Percentiles rank a stretch among this genome's conserved stretches.
phyloP scores from a whole-genome alignment of 2,329 filamentous ascomycete genomes.

The Alternaria arborescens region DNA sequence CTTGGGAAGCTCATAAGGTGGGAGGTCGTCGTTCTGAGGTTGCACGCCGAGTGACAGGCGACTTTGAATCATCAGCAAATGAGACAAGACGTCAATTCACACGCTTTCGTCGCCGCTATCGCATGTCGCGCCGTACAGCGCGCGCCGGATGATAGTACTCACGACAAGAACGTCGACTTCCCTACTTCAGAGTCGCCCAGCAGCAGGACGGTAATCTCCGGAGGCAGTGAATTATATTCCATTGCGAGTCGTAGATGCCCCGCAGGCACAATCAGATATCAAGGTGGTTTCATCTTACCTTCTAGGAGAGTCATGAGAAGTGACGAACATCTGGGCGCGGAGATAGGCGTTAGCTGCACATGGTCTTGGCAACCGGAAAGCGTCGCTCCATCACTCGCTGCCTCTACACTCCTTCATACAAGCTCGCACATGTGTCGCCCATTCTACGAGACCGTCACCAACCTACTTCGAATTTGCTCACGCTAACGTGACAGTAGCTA shows the following conservation, averaged over 20 bases:
- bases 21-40: slow-evolving; percentile 36
- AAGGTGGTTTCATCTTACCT: slow-evolving; percentile 26
- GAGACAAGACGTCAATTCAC: background rate
- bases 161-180: slow-evolving; percentile 71
- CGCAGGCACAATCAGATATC: slow-evolving; percentile 5
- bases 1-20: slow-evolving; percentile 50
- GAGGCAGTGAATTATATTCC: slow-evolving; percentile 30
- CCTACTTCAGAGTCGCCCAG: slow-evolving; percentile 68
- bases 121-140: background rate
- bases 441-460: background rate
- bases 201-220: slow-evolving; percentile 59
- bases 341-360: slow-evolving; percentile 17
- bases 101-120: background rate
- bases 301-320: background rate
- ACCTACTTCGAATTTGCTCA: no score
- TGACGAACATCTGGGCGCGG: slow-evolving; percentile 10
- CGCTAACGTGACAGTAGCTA: background rate
- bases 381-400: background rate
- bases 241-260: slow-evolving; percentile 19
- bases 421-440: background rate
- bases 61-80: slow-evolving; percentile 22
- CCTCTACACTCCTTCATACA: background rate
- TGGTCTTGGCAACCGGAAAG: slow-evolving; percentile 8
- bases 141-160: slow-evolving; percentile 44
- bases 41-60: slow-evolving; percentile 45